phyloP scores from a whole-genome alignment of 202 grass and related monocot genomes.

The Miscanthus sacchariflorus region DNA sequence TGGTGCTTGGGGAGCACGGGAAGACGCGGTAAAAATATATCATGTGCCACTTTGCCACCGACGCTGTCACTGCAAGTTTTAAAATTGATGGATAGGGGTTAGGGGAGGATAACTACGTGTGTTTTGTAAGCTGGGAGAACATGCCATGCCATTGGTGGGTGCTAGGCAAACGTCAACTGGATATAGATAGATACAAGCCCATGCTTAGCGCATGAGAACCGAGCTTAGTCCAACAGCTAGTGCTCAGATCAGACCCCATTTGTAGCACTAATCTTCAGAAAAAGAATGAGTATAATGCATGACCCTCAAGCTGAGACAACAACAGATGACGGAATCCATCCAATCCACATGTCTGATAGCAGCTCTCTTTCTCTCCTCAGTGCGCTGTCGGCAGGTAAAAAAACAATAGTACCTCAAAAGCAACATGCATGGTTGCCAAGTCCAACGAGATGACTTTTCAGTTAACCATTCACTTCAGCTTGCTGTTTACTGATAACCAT shows the following conservation, averaged over 20 bases:
- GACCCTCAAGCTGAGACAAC: neutral
- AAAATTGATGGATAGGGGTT: neutral
- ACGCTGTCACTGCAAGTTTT: neutral
- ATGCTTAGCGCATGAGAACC: constrained; percentile 35
- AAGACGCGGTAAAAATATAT: constrained; percentile 27
- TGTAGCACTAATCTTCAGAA: constrained; percentile 7
- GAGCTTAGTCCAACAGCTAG: constrained; percentile 36
- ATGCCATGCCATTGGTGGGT: constrained; percentile 37
- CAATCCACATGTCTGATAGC: neutral
- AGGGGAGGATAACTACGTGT: constrained; percentile 21
- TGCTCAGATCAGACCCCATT: neutral
- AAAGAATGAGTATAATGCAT: neutral
- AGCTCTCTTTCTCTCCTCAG: too few relatives aligned
- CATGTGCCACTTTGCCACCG: neutral
- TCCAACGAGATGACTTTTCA: neutral
- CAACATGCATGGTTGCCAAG: neutral
- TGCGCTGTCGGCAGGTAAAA: neutral
- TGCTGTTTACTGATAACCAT: neutral
- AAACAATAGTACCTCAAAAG: neutral
- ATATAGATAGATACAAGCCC: neutral
- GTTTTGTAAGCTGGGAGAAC: constrained; percentile 14
- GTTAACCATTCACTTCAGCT: neutral
- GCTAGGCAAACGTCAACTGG: constrained; percentile 40
- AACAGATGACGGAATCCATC: constrained; percentile 21
- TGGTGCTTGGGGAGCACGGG: too few relatives aligned